Percentiles rank a stretch among this genome's conserved stretches.
phyloP scores from a whole-genome alignment of 345 rosid species.

The Tarenaya hassleriana region DNA sequence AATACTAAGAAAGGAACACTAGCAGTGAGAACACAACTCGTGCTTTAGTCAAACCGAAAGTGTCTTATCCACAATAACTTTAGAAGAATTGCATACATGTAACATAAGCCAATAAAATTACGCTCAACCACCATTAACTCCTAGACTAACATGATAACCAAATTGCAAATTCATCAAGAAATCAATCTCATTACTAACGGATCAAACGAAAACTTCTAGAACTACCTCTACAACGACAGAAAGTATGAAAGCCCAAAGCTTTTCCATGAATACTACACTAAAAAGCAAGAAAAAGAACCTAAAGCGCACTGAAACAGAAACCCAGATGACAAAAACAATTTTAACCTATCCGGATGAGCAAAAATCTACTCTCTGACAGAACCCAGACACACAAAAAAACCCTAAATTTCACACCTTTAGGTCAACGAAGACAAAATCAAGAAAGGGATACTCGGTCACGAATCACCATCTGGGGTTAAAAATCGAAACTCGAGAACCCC shows the following conservation, averaged over 20 bases:
- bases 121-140: too few species aligned
- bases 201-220: slow-evolving; percentile 2
- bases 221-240: background rate
- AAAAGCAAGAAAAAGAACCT: background rate
- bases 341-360: background rate
- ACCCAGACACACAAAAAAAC: too few species aligned
- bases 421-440: slow-evolving; percentile 2
- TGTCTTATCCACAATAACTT: too few species aligned
- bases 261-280: slow-evolving; percentile 13
- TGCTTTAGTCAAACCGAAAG: too few species aligned
- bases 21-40: too few species aligned
- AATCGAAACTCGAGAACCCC: background rate
- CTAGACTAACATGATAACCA: too few species aligned
- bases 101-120: too few species aligned
- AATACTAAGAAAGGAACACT: too few species aligned
- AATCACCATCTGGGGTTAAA: background rate
- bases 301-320: background rate
- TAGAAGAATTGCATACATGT: too few species aligned
- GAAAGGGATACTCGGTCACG: background rate
- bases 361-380: background rate
- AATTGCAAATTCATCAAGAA: too few species aligned
- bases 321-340: slow-evolving; percentile 5
- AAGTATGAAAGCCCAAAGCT: slow-evolving; percentile 10
- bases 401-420: background rate
- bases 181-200: background rate